Evolutionary conservation across 164 flowering plant species (phyloP), one percentile per base, ranked within the genome.

Genomic region (Umbellularia californica): DNA sequence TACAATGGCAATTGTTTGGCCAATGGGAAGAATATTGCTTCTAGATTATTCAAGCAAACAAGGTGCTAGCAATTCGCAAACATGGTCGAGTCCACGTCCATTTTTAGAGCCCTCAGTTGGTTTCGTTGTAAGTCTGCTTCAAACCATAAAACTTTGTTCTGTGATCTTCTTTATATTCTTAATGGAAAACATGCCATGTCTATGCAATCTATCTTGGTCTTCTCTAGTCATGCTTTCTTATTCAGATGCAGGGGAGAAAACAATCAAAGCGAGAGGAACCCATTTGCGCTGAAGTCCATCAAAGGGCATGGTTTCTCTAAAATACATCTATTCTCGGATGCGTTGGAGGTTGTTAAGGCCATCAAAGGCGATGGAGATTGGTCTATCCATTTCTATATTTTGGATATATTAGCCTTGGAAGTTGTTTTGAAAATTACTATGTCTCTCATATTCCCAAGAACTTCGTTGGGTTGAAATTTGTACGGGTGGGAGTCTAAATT

Each of bases 241-340:
- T 3, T 87, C 89, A n/a, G 93, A 85, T 81, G 91, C 84, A 55
- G 94, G 90, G 80, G 97, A 89, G 83, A 88, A 84, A 78, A 88
- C 88, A 19, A 82, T 87, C 58, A 83, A 78, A 75, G 84, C 89
- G 28, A 3, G 28, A 2, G 28, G 0, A 27, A 27, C 28, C 28
- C 28, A 27, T 27, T 27, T 27, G 28, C 3, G 28, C 28, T 27
- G 28, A 27, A 27, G 28, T 27, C 28, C 28, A 27, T 27, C 28
- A 27, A 27, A 27, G 28, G 28, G 28, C 0, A 27, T 2, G 28
- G 28, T 27, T 27, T 27, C 28, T 27, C 28, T 27, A 27, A 27
- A 27, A 27, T 27, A 27, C 28, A 3, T 27, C 28, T 2, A 27
- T 27, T 27, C 28, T 27, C 28, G 0, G 28, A 27, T 27, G 28